Evolutionary conservation across 2,329 filamentous ascomycete genomes (phyloP).

Genomic region (Polytolypa hystricis): DNA sequence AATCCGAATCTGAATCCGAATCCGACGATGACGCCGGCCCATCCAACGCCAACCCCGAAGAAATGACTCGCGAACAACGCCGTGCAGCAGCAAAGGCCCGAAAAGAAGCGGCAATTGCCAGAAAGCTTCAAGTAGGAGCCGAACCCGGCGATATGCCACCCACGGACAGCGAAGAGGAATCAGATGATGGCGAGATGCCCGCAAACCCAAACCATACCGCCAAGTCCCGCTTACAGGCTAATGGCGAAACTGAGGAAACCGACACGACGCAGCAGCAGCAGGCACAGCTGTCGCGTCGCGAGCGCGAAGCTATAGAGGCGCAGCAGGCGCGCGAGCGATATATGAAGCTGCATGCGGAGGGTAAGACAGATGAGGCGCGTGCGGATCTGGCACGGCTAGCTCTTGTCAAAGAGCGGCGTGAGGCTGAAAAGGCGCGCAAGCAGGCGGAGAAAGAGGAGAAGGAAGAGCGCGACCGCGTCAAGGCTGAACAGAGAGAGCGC

Average conservation of each 20-base stretch:
- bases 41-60: constrained; percentile 33
- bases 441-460: constrained; percentile 56
- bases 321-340: constrained; percentile 82
- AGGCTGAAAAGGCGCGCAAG: constrained; percentile 71
- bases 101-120: constrained; percentile 78
- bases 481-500: constrained; percentile 24
- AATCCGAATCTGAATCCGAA: constrained; percentile 38
- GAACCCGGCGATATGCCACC: constrained; percentile 80
- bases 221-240: constrained; percentile 52
- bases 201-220: constrained; percentile 81
- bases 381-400: constrained; percentile 75
- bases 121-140: constrained; percentile 57
- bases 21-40: constrained; percentile 38
- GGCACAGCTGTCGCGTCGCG: constrained; percentile 52
- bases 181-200: constrained; percentile 40
- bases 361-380: constrained; percentile 93
- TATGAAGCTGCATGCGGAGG: constrained; percentile 80
- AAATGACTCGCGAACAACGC: constrained; percentile 75
- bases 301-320: constrained; percentile 72
- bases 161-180: constrained; percentile 47
- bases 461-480: constrained; percentile 29
- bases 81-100: constrained; percentile 77
- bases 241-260: constrained; percentile 11
- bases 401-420: constrained; percentile 75
- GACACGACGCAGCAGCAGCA: constrained; percentile 42